phyloP scores from a whole-genome alignment of 2,329 filamentous ascomycete genomes.

The Fusarium torreyae region DNA sequence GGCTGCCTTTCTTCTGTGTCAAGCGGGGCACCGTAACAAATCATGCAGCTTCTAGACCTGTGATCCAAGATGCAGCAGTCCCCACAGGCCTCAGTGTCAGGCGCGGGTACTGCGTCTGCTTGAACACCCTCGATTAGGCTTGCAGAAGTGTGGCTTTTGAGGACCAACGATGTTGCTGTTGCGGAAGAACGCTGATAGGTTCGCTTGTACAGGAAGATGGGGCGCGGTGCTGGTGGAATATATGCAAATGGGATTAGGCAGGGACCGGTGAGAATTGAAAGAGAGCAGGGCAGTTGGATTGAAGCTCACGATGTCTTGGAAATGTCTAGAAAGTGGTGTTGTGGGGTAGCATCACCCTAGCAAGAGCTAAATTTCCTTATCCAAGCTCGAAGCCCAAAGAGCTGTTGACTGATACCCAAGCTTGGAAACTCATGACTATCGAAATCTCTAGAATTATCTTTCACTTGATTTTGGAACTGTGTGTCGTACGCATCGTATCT shows the following conservation, averaged over 20 bases:
- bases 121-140: slow-evolving; percentile 32
- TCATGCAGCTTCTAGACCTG: slow-evolving; percentile 41
- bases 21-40: slow-evolving; percentile 23
- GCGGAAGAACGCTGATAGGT: slow-evolving; percentile 39
- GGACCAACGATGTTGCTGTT: background rate
- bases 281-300: slow-evolving; percentile 11
- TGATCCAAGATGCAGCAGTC: slow-evolving; percentile 22
- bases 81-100: slow-evolving; percentile 10
- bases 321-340: slow-evolving; percentile 45
- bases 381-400: background rate
- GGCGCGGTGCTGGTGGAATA: slow-evolving; percentile 17
- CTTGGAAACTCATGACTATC: background rate
- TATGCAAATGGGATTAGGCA: background rate
- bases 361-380: slow-evolving; percentile 23
- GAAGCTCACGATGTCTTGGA: slow-evolving; percentile 49
- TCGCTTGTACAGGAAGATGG: slow-evolving; percentile 41
- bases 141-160: slow-evolving; percentile 12
- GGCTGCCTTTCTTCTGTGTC: background rate
- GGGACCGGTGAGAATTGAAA: background rate
- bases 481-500: background rate
- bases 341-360: slow-evolving; percentile 43
- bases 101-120: slow-evolving; percentile 30
- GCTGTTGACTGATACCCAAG: background rate
- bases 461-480: background rate
- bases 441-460: slow-evolving; percentile 39